Evolutionary conservation across 305 asterid species (phyloP).

Genomic region (Coffea humblotiana): DNA sequence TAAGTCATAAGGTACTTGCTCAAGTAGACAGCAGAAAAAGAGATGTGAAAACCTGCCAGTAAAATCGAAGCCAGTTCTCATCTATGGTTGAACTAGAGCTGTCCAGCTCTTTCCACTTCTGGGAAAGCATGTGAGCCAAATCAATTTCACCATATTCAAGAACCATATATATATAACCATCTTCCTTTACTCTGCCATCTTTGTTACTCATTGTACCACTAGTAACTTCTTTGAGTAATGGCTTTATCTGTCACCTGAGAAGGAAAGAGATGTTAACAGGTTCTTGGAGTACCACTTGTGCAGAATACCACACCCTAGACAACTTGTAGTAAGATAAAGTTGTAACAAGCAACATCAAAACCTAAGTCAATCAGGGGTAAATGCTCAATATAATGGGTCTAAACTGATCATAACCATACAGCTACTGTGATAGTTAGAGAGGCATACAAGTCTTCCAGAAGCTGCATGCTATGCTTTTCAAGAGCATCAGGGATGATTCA

Average conservation of each 20-base stretch:
- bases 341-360: neutral
- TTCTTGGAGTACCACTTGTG: neutral
- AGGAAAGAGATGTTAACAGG: conserved; percentile 28
- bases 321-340: neutral
- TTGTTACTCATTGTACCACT: conserved; percentile 76
- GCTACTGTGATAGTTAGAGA: neutral
- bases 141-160: conserved; percentile 98
- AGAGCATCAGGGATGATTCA: neutral
- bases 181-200: conserved; percentile 80
- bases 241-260: conserved; percentile 88
- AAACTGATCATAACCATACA: neutral
- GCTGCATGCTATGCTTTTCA: neutral
- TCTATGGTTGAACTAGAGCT: conserved; percentile 56
- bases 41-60: conserved; percentile 76
- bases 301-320: neutral
- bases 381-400: neutral
- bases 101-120: conserved; percentile 88
- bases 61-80: conserved; percentile 97
- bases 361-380: neutral
- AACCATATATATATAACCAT: conserved; percentile 88
- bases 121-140: conserved; percentile 97
- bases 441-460: neutral
- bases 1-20: neutral
- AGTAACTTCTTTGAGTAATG: conserved; percentile 75
- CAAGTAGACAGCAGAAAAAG: conserved; percentile 18